Base-by-base conservation (phyloP, 352 stramenopile genomes). In the Hyaloperonospora brassicae region DNA sequence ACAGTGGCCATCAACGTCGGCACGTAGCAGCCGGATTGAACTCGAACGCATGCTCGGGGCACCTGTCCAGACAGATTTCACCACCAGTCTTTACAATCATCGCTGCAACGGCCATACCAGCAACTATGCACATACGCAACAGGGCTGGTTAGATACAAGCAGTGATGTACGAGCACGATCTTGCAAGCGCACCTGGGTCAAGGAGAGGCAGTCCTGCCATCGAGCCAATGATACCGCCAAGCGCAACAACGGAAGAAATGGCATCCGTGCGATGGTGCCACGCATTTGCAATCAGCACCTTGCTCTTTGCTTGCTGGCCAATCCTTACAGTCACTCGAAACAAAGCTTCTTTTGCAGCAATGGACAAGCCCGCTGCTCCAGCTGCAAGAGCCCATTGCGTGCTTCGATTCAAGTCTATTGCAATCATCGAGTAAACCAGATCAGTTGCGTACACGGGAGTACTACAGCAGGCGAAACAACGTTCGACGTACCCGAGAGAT, bases 221-320 rank as follows among this genome's bases (percentile, higher is more conserved):
- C 0, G 74, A 79, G 5, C 82, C 82, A 1, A 87, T 38, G 57
- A 93, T 93, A 14, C 82, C 82, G 52, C 76, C 75, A 5, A 96
- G 56, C 1, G 87, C 86, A 1, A 95, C 78, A 14, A 96, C 60
- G 0, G 87, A 96, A n/a, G 87, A 96, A 39, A 96, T 88, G 1
- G 87, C 85, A 42, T 96, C 87, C 0, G 85, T 93, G 12, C 87
- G 85, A 52, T 96, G 87, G 52, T 98, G 95, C 95, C 95, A 98
- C 6, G 96, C 96, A 78, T 99, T 99, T 13, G 96, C 95, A 57
- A 98, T 97, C 38, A 99, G 71, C 17, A 98, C 90, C 52, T 94
- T 94, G 55, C 89, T 98, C 60, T 97, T 97, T 11, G 94, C 65
- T 30, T 84, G 64, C 65, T 97, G 80, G 8, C 89, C 96, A 11